Evolutionary conservation across 2,329 filamentous ascomycete genomes (phyloP).

Genomic region (Diaporthe sp.): DNA sequence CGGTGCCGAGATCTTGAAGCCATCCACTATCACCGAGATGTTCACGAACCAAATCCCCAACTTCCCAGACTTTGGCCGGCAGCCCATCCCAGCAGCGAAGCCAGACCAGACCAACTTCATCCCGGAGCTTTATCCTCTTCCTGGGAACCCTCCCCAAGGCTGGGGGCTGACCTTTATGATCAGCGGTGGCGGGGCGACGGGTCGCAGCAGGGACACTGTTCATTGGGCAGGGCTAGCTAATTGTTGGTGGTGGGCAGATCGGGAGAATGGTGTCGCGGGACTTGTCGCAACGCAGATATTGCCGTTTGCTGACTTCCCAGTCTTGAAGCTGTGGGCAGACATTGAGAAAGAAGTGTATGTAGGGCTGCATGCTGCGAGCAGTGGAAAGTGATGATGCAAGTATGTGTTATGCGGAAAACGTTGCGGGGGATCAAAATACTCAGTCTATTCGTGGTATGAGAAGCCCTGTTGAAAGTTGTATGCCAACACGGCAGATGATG

Average conservation of each 20-base stretch:
- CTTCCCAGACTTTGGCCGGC: slow-evolving; percentile 63
- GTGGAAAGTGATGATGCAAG: background rate
- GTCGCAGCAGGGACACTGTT: slow-evolving; percentile 61
- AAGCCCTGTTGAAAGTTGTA: background rate
- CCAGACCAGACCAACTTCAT: slow-evolving; percentile 60
- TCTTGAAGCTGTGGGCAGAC: slow-evolving; percentile 53
- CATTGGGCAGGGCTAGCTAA: slow-evolving; percentile 71
- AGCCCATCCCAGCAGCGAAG: slow-evolving; percentile 58
- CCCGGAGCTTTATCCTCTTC: slow-evolving; percentile 62
- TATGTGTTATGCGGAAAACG: background rate
- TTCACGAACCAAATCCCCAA: slow-evolving; percentile 72
- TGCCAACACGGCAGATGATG: background rate
- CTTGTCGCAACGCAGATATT: slow-evolving; percentile 62
- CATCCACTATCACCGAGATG: slow-evolving; percentile 71
- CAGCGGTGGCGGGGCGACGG: slow-evolving; percentile 59
- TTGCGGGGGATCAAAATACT: too few species aligned
- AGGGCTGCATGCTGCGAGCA: slow-evolving; percentile 7
- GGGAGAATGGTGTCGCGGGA: slow-evolving; percentile 68
- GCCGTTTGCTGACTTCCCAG: slow-evolving; percentile 57
- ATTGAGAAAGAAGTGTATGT: slow-evolving; percentile 53
- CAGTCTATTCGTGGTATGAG: background rate
- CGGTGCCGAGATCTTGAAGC: slow-evolving; percentile 63
- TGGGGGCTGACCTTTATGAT: slow-evolving; percentile 72
- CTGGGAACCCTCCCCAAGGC: slow-evolving; percentile 66
- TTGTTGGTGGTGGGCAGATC: slow-evolving; percentile 71